These are phyloP conservation scores for Sanghuangporus weigelae DNA, from an alignment of 1,284 basidiomycete species.

Conservation along the genomic window DNA sequence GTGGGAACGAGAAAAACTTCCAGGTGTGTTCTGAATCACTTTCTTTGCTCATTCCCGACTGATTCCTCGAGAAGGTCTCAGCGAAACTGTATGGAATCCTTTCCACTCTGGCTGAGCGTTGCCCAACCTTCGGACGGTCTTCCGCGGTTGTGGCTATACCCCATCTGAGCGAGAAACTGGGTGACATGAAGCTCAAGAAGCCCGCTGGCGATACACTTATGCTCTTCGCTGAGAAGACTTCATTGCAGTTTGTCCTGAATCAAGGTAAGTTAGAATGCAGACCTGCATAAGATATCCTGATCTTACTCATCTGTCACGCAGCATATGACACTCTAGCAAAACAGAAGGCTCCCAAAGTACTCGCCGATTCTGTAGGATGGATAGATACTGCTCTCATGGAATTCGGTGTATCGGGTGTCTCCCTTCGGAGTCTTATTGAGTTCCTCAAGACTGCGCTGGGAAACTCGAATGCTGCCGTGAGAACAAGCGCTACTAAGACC, in stretches of 20 bases:
- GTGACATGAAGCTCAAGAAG: slow-evolving; percentile 96
- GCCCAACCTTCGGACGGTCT: slow-evolving; percentile 81
- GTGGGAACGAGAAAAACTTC: slow-evolving; percentile 98
- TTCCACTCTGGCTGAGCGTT: slow-evolving; percentile 68
- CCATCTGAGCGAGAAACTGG: slow-evolving; percentile 93
- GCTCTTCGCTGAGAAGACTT: slow-evolving; percentile 87
- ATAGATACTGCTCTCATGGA: slow-evolving; percentile 86
- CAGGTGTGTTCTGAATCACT: slow-evolving; percentile 52
- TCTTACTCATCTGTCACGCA: slow-evolving; percentile 29
- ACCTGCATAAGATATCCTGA: slow-evolving; percentile 1
- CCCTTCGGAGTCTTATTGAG: slow-evolving; percentile 82
- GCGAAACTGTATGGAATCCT: slow-evolving; percentile 82
- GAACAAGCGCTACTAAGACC: slow-evolving; percentile 93
- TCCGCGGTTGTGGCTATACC: slow-evolving; percentile 80
- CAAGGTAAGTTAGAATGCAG: slow-evolving; percentile 59
- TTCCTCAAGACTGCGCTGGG: slow-evolving; percentile 86
- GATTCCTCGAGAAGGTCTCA: slow-evolving; percentile 62
- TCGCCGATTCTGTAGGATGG: slow-evolving; percentile 91
- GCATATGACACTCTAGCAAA: slow-evolving; percentile 89
- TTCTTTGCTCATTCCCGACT: slow-evolving; percentile 2
- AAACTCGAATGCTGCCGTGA: slow-evolving; percentile 92
- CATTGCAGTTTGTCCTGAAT: slow-evolving; percentile 88
- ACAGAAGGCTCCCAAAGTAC: slow-evolving; percentile 96
- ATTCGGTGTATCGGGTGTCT: slow-evolving; percentile 88
- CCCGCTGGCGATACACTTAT: slow-evolving; percentile 88